These are phyloP conservation scores for Zangia roseola DNA, from an alignment of 768 basidiomycete species.

Conservation along the genomic window DNA sequence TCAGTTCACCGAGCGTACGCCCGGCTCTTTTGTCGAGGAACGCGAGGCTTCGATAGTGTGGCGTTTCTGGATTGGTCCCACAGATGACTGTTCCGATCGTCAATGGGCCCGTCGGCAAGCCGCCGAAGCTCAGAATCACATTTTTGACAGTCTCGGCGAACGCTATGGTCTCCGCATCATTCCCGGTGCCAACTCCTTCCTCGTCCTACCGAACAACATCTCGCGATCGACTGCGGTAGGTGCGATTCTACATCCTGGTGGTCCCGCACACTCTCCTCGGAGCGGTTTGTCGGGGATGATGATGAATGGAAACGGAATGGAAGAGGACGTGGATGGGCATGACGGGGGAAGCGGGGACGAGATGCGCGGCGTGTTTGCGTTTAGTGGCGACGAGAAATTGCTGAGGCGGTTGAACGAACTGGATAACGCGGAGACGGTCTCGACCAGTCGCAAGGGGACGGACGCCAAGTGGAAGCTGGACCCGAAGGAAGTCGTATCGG, in stretches of 20 bases:
- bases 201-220: slow-evolving; percentile 79
- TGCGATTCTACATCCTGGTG: slow-evolving; percentile 70
- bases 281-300: slow-evolving; percentile 33
- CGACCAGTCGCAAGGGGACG: slow-evolving; percentile 70
- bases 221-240: slow-evolving; percentile 83
- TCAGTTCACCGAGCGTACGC: slow-evolving; percentile 87
- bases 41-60: slow-evolving; percentile 81
- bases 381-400: slow-evolving; percentile 78
- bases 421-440: slow-evolving; percentile 68
- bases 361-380: slow-evolving; percentile 58
- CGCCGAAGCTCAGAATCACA: slow-evolving; percentile 89
- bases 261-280: slow-evolving; percentile 39
- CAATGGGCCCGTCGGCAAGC: slow-evolving; percentile 86
- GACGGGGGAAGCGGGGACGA: slow-evolving; percentile 38
- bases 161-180: slow-evolving; percentile 82
- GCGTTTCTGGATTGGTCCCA: slow-evolving; percentile 72
- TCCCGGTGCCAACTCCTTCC: slow-evolving; percentile 75
- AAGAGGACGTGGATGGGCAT: slow-evolving; percentile 8
- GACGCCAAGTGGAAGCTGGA: slow-evolving; percentile 70
- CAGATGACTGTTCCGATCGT: slow-evolving; percentile 53
- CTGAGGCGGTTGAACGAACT: slow-evolving; percentile 74
- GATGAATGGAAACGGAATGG: slow-evolving; percentile 15
- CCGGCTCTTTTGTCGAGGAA: slow-evolving; percentile 82
- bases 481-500: slow-evolving; percentile 34
- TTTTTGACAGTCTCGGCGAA: slow-evolving; percentile 85